Evolutionary conservation across 2,329 filamentous ascomycete species (phyloP), one percentile per base, ranked within the genome.

Genomic region (Neopestalotiopsis clavispora): DNA sequence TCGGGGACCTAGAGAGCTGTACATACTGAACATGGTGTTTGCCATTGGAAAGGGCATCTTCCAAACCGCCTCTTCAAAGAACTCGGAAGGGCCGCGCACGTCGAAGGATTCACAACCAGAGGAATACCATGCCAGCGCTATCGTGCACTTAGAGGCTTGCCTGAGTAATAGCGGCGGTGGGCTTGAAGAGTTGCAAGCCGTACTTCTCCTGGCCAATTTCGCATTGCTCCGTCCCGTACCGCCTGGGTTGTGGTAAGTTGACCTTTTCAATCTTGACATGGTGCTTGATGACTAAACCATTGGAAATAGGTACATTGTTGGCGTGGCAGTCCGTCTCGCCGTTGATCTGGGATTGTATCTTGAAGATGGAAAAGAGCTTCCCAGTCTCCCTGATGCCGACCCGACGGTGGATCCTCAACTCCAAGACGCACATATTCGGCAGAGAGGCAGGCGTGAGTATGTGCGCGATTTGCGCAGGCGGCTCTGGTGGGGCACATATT

Each of bases 401-500:
- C 32, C 52, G 6, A n/a, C 56, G 6, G 32, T 67, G 20, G 65
- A 67, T 45, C 52, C 45, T 30, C 75, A 68, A 30, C 70, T 71
- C 70, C 70, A 62, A 75, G 74, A 77, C 72, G 67, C 79, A 75
- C 72, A 80, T 75, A 70, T 79, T 81, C 75, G 85, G 80, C 86
- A 92, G 84, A 80, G 91, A 79, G 85, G 92, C 23, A 88, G 92
- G 63, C 88, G 93, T 68, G 90, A 97, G 79, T 98, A 94, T 87
- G 87, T 94, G 52, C 90, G 95, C 66, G 96, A 98, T 78, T 87
- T 97, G 71, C 90, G 94, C 65, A 88, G 95, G 68, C 89, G 95
- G 40, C 84, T 98, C 14, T 98, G 95, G 94, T 98, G 96, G 95
- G 97, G 94, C 81, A 95, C 95, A 1, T 98, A 98, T 80, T 95